Base-by-base conservation (phyloP, 495 filamentous ascomycete species). In the Trichoderma reesei region DNA sequence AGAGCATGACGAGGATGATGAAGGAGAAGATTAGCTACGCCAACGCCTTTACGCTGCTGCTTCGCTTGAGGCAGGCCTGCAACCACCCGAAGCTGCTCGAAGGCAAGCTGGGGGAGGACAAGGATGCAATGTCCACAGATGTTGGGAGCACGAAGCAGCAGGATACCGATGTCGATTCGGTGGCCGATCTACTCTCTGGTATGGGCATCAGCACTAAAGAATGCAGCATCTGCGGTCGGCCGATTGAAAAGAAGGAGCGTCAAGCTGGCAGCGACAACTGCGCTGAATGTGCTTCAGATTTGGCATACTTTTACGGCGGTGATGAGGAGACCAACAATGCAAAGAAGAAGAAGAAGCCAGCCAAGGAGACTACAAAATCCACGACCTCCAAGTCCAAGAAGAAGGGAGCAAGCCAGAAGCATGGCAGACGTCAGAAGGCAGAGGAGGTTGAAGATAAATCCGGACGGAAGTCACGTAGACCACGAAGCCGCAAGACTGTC, bases 71-170 rank as follows among this genome's bases (percentile, higher is more conserved):
- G 61, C 93, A 98, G 73, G 88, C 90, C 41, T 98, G 94, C 75
- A 96, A 98, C 70, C 94, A 98, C 74, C 90, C 91, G 0, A 84
- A 91, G 61, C 78, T 98, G 63, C 85, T 96, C 61, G 91, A 88
- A 65, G 86, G 86, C 60, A 92, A 90, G 68, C 78, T 96, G 59
- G 88, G 86, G 34, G 90, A 90, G 66, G 93, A 98, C 69, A 89
- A 87, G 66, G 94, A 98, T 67, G 88, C 92, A 16, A 76, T 95
- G 42, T 75, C 84, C 0, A 87, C 87, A 8, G 90, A 85, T 38
- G 70, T 83, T 59, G 79, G 73, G 66, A 44, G 9, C 26, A 63
- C 74, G 62, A 80, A 83, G 75, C 67, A 72, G 61, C 77, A 76
- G 56, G 73, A 75, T 26, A 71, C 65, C 0, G 89, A 88, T 44